Conservation (phyloP, 371 early-diverging fungal species). For the Furculomyces boomerangus region DNA sequence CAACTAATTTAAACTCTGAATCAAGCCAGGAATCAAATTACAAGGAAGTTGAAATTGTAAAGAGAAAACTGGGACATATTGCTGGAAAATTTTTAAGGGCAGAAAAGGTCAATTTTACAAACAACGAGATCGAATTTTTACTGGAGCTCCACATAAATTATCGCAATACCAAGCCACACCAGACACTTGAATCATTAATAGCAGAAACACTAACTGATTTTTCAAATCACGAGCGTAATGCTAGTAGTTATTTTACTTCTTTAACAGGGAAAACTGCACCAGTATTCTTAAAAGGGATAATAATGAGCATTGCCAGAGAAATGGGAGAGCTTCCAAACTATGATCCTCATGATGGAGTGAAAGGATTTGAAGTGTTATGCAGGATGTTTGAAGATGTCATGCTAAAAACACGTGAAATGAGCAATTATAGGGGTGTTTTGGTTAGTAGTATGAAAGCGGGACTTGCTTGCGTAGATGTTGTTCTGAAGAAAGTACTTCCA, state of each 20-base stretch:
- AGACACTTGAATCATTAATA: too few species aligned
- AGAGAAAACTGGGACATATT: not conserved
- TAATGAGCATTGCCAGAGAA: too few species aligned
- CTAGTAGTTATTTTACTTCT: too few species aligned
- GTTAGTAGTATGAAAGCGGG: not conserved
- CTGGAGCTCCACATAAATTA: too few species aligned
- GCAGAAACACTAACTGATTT: too few species aligned
- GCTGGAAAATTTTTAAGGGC: not conserved
- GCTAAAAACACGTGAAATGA: not conserved
- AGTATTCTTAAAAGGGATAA: too few species aligned
- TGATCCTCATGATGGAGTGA: not conserved
- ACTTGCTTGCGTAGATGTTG: not conserved
- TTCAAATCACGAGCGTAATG: too few species aligned
- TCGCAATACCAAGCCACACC: too few species aligned
- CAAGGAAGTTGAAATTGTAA: not conserved
- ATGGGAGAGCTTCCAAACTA: not conserved
- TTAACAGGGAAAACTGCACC: too few species aligned
- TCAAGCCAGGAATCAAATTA: too few species aligned
- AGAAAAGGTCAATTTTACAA: not conserved
- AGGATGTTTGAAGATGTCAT: not conserved
- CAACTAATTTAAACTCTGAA: not conserved
- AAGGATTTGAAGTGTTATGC: not conserved
- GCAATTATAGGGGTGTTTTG: not conserved
- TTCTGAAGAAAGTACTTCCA: constrained; percentile 27
- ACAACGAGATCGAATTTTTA: too few species aligned